These are phyloP conservation scores for Rhododendron mucronatum DNA, from an alignment of 148 eudicot genomes.

Conservation along the genomic window DNA sequence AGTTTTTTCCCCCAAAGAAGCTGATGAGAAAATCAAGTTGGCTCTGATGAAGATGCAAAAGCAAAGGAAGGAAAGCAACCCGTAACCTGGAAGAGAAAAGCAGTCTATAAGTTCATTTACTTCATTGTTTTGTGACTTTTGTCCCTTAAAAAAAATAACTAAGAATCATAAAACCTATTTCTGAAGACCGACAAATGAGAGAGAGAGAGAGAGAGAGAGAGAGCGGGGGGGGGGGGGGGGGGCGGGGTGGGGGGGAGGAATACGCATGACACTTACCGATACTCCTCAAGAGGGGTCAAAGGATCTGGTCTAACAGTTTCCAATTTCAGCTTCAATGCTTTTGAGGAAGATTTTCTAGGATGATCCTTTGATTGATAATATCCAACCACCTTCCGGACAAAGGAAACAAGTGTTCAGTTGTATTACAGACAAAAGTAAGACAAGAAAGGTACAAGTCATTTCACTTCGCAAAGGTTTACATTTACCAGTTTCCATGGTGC, in stretches of 20 bases:
- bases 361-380: conserved; percentile 72
- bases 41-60: conserved; percentile 92
- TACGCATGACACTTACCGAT: conserved; percentile 43
- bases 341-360: conserved; percentile 73
- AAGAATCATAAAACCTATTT: not conserved
- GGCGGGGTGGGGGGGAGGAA: not conserved
- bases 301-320: conserved; percentile 93
- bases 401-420: conserved; percentile 5
- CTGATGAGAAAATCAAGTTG: conserved; percentile 84
- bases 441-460: conserved; percentile 2
- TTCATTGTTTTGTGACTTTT: not conserved
- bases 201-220: not conserved
- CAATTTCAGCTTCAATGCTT: conserved; percentile 71
- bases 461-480: not conserved
- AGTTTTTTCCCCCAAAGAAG: conserved; percentile 62
- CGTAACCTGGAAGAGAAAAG: conserved; percentile 48
- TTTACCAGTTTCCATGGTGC: conserved; percentile 93
- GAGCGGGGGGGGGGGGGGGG: not conserved
- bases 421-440: conserved; percentile 2
- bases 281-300: conserved; percentile 77
- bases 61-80: conserved; percentile 69
- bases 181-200: not conserved
- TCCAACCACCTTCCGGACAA: conserved; percentile 54
- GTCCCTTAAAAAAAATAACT: not conserved
- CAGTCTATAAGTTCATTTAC: not conserved